phyloP scores from a whole-genome alignment of 768 basidiomycete genomes.

The Xerocomellus intermedius region DNA sequence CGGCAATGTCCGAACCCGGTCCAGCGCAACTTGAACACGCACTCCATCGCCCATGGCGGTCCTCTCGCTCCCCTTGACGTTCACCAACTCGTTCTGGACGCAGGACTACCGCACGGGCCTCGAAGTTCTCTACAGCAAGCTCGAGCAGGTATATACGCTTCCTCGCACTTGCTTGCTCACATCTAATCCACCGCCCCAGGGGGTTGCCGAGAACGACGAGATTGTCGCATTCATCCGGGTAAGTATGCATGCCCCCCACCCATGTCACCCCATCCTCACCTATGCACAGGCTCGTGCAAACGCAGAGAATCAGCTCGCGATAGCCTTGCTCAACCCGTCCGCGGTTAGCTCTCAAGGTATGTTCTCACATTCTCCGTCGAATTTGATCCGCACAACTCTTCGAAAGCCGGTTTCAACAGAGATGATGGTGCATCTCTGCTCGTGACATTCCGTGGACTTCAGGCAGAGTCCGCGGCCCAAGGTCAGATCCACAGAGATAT shows the following conservation, averaged over 20 bases:
- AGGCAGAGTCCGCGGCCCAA: slow-evolving; percentile 66
- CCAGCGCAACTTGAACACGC: slow-evolving; percentile 11
- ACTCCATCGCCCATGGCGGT: slow-evolving; percentile 63
- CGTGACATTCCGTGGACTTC: slow-evolving; percentile 76
- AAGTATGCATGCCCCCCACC: slow-evolving; percentile 39
- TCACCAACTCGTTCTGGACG: slow-evolving; percentile 94
- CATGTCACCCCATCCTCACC: slow-evolving; percentile 6
- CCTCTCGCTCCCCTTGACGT: slow-evolving; percentile 83
- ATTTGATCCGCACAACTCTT: slow-evolving; percentile 6
- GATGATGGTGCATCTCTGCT: slow-evolving; percentile 85
- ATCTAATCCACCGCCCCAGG: slow-evolving; percentile 44
- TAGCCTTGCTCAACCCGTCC: slow-evolving; percentile 51
- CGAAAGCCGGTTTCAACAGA: slow-evolving; percentile 65
- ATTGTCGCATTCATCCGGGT: slow-evolving; percentile 80
- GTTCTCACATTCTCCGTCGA: slow-evolving; percentile 6
- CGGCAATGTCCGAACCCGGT: slow-evolving; percentile 29
- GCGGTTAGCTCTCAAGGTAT: slow-evolving; percentile 51
- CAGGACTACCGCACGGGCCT: slow-evolving; percentile 86
- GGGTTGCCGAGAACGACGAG: slow-evolving; percentile 80
- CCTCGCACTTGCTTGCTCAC: background rate
- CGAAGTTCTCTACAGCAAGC: slow-evolving; percentile 70
- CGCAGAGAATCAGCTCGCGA: slow-evolving; percentile 67
- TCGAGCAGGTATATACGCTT: slow-evolving; percentile 66
- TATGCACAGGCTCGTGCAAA: slow-evolving; percentile 63
- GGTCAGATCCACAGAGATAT: slow-evolving; percentile 73